Evolutionary conservation across 2,329 filamentous ascomycete genomes (phyloP), one percentile per base, ranked within the genome.

Genomic region (Verticillium tricorpus): DNA sequence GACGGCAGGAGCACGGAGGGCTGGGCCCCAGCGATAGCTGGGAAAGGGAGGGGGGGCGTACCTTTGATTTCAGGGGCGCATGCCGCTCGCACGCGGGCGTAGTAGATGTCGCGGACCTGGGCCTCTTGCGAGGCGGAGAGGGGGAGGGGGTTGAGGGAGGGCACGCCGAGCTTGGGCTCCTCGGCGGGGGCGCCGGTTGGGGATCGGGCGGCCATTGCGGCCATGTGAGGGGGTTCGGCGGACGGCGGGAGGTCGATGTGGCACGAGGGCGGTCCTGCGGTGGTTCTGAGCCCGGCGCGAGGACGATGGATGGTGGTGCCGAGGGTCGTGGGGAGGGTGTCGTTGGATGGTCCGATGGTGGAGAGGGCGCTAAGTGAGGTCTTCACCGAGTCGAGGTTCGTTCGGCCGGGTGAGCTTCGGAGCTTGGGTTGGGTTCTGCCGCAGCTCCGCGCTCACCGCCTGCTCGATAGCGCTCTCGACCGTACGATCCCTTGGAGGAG

Each of bases 11-110:
- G 52, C 57, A 15, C 35, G 57, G 55, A 50, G 35, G 40, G 57
- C 3, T 25, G 2, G 14, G 25, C 9, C 25, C 17, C 5, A 32
- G 31, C 5, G 54, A 55, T 22, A 69, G 39, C 39, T n/a, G 8
- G 22, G 40, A 8, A 12, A 50, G 14, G 40, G 17, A 12, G 22
- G 14, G 40, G 17, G 32, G 22, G 6, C 74, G 58, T 69, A 92
- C 90, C 87, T 78, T 91, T 90, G 61, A 95, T 93, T 72, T 94
- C 90, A 0, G 86, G 83, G 5, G 87, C 86, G 77, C 93, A 97
- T 69, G 88, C 82, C 37, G 80, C 81, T 67, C 93, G 84, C 64
- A 97, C 93, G 62, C 91, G 85, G 68, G 90, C 88, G 78, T 94
- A 87, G 75, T 91, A 96, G 11, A 95, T 78, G 68, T 93, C 89